Evolutionary conservation across 441 rosid species (phyloP), one percentile per base, ranked within the genome.

Genomic region (Raphanus hybrid): DNA sequence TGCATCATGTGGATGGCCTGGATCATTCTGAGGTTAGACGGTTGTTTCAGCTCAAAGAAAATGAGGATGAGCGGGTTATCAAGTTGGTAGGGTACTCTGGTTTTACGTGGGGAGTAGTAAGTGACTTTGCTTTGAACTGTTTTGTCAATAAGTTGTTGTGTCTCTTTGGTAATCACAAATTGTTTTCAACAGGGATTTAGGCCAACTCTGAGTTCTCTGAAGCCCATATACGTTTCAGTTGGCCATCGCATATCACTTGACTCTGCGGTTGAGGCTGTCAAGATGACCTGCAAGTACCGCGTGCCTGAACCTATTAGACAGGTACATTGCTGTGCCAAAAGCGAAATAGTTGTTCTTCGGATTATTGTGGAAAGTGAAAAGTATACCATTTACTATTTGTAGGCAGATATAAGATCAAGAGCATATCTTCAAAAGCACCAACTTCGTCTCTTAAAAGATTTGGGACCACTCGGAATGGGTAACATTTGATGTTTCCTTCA

Each of bases 221-320:
- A 86, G 75, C 97, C 97, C 18, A 86, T 92, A 75, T 96, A 85
- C 71, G 60, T 96, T 69, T 96, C 98, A 6, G 72, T 89, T 75
- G 99, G 99, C 71, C 97, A 96, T 72, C 89, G 90, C 18, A 75
- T 93, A 65, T 92, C 98, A 32, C 94, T 96, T 26, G 88, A 86
- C 45, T 85, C 91, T 70, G 91, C 97, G n/a, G 75, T 86, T 81
- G 71, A 61, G 68, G 76, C 93, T 69, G 95, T 87, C n/a, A 85
- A 85, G 45, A 69, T 85, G 84, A 89, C 90, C 64, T 90, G 98
- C 85, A 91, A 86, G 74, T 87, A 82, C 77, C 97, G 91, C 76
- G 83, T 91, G 64, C 99, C 99, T 2, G 98, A 96, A 85, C 95
- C 99, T 65, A 81, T 90, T 34, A 85, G 98, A 73, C 99, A 92